Conservation (phyloP, 352 stramenopile genomes). For the Globisporangium orthogonon region DNA sequence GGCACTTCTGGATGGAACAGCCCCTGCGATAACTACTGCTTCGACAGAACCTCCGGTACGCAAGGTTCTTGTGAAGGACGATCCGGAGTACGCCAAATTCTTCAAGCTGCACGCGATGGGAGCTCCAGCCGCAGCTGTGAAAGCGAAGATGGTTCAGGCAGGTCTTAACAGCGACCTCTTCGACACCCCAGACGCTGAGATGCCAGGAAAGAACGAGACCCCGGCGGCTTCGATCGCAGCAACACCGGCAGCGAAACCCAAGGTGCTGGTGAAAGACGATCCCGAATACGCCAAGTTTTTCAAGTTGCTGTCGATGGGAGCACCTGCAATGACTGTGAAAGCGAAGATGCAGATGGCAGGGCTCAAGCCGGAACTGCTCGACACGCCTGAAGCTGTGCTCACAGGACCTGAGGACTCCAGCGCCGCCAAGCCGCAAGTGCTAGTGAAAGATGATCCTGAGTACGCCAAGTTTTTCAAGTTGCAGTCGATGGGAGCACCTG, state of each 20-base stretch:
- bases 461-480: slow-evolving; percentile 78
- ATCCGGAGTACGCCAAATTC: slow-evolving; percentile 56
- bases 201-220: slow-evolving; percentile 15
- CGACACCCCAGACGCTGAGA: slow-evolving; percentile 48
- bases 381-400: slow-evolving; percentile 60
- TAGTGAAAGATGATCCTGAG: slow-evolving; percentile 53
- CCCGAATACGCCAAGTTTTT: slow-evolving; percentile 65
- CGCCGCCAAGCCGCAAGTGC: slow-evolving; percentile 15
- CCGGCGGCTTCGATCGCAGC: background rate
- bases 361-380: slow-evolving; percentile 48
- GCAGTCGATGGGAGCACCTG: slow-evolving; percentile 47
- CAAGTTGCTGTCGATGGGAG: slow-evolving; percentile 59
- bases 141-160: slow-evolving; percentile 67
- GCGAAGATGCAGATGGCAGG: slow-evolving; percentile 52
- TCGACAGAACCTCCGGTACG: background rate
- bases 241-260: slow-evolving; percentile 11
- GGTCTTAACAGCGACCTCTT: slow-evolving; percentile 76
- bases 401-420: slow-evolving; percentile 6
- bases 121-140: slow-evolving; percentile 39
- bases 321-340: slow-evolving; percentile 44
- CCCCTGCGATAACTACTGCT: background rate
- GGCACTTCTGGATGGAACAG: slow-evolving; percentile 29
- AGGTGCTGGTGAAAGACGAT: slow-evolving; percentile 51
- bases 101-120: slow-evolving; percentile 66
- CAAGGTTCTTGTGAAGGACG: slow-evolving; percentile 36